phyloP scores from a whole-genome alignment of 768 basidiomycete species.

The Amanita rimosa region DNA sequence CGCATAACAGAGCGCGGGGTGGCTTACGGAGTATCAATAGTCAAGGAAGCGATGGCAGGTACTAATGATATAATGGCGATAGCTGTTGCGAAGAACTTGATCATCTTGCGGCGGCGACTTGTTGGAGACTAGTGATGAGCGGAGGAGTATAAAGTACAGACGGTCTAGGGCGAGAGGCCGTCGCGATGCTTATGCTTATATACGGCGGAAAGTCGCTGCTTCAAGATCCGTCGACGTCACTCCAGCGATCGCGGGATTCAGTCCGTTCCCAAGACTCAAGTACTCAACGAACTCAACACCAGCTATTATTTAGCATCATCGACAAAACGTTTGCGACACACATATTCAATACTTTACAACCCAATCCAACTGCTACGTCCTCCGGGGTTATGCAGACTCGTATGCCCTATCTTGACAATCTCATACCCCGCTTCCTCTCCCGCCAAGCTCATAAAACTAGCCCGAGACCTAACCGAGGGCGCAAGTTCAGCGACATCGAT shows the following conservation, averaged over 20 bases:
- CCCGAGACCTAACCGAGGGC: conserved; percentile 15
- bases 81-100: conserved; percentile 26
- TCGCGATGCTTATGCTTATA: neutral
- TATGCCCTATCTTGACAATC: conserved; percentile 90
- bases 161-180: neutral
- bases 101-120: conserved; percentile 12
- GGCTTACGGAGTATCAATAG: conserved; percentile 57
- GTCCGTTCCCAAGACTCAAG: no score
- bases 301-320: neutral
- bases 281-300: no score
- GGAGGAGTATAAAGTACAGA: neutral
- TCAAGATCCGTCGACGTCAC: conserved; percentile 5
- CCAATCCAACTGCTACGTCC: conserved; percentile 95
- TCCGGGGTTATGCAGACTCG: conserved; percentile 81
- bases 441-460: conserved; percentile 7
- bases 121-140: conserved; percentile 3
- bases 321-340: neutral
- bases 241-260: no score
- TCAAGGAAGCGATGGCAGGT: conserved; percentile 29
- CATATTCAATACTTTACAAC: conserved; percentile 21
- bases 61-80: conserved; percentile 26
- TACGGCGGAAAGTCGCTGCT: neutral
- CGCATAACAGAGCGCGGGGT: neutral
- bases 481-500: conserved; percentile 47
- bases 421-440: conserved; percentile 16